Evolutionary conservation across 176 grass and related monocot genomes (phyloP), one percentile per base, ranked within the genome.

Genomic region (Bothriochloa decipiens): DNA sequence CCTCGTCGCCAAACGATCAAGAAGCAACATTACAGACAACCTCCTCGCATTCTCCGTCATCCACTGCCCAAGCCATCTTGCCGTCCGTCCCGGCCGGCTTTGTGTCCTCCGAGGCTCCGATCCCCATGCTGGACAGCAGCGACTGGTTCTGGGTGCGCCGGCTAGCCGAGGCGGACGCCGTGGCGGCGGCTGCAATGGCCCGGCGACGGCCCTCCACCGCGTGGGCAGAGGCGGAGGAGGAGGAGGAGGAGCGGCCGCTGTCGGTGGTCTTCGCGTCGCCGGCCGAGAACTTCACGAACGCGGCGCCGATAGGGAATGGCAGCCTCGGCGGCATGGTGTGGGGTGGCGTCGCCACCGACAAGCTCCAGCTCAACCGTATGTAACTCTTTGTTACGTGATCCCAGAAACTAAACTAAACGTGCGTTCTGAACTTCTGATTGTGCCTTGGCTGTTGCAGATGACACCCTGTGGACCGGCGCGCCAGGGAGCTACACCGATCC

Each of bases 311-410:
- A 66, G 95, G 95, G 28, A 97, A 97, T 53, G 95, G 95, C 35
- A 39, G 84, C 62, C 92, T 97, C n/a, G 95, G 95, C 4, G 92
- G 82, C 71, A 82, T 94, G 88, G 71, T 97, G 14, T 97, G 95
- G 92, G 95, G 95, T 62, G 92, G 85, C 75, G 95, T 97, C 82
- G 32, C 20, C 47, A 81, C 84, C 55, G 95, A 97, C 75, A 94
- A 77, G 74, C 89, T 97, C 82, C 92, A 97, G 40, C 90, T 97
- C 67, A 97, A 97, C 81, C 86, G 95, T 97, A 92, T 3, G 5
- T 3, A 22, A 16, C 3, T 49, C 3, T 17, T 1, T 50, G 47
- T 50, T 50, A 5, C 15, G 15, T 50, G 47, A 50, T 16, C 47
- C 47, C 4, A 16, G 47, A 50, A 17, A 50, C 12, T 3, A 3